These are phyloP conservation scores for Xylariaceae sp. DNA, from an alignment of 2,329 filamentous ascomycete species.

Conservation along the genomic window DNA sequence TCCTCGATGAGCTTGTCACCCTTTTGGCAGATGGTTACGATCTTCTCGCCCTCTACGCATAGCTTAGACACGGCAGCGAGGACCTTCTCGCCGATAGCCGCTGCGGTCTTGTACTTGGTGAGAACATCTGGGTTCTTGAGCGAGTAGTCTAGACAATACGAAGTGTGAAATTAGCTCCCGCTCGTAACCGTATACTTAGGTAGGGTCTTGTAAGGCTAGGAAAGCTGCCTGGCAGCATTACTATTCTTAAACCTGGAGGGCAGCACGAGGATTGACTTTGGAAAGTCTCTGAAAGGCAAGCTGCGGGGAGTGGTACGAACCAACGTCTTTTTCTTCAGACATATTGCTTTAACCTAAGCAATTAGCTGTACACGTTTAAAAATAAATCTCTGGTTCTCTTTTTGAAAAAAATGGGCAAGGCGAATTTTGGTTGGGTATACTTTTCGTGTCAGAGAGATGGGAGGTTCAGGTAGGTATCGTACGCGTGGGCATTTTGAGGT, in stretches of 20 bases:
- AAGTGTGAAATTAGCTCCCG: slow-evolving; percentile 28
- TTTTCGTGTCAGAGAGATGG: slow-evolving; percentile 5
- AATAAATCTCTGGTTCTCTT: neutral
- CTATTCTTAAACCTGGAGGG: neutral
- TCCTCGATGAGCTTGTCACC: slow-evolving; percentile 95
- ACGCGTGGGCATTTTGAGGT: slow-evolving; percentile 31
- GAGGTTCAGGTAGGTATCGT: neutral
- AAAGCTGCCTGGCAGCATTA: slow-evolving; percentile 1
- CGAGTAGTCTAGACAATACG: slow-evolving; percentile 73
- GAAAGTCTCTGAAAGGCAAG: neutral
- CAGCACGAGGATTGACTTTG: neutral
- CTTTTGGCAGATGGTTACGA: slow-evolving; percentile 92
- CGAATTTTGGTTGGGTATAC: slow-evolving; percentile 7
- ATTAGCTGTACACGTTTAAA: neutral
- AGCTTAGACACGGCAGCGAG: slow-evolving; percentile 80
- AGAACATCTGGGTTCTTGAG: slow-evolving; percentile 92
- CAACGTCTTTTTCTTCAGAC: slow-evolving; percentile 32
- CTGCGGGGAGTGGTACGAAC: slow-evolving; percentile 21
- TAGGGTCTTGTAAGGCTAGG: neutral
- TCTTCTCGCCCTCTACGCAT: slow-evolving; percentile 85
- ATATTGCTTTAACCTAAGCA: slow-evolving; percentile 25
- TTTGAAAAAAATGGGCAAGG: slow-evolving; percentile 12
- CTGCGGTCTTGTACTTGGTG: slow-evolving; percentile 99
- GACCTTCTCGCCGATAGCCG: slow-evolving; percentile 93
- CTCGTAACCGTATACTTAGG: neutral